Conservation (phyloP, 352 stramenopile genomes). For the Phytophthora pistaciae region DNA sequence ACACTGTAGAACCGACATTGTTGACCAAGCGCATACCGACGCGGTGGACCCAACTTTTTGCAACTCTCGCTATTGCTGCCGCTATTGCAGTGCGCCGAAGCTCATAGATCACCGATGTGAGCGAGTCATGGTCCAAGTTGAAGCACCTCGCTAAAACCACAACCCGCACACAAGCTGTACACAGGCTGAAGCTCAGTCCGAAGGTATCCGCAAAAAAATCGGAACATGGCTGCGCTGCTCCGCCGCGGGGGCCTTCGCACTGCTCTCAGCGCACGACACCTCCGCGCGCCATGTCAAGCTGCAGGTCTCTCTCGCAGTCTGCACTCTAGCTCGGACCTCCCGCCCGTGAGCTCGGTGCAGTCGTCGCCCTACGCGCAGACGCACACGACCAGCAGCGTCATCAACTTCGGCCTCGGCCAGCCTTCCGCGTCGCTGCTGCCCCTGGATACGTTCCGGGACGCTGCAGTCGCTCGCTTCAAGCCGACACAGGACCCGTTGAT, state of each 20-base stretch:
- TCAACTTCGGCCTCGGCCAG: slow-evolving; percentile 91
- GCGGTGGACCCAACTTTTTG: too few species aligned
- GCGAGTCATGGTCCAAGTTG: slow-evolving; percentile 3
- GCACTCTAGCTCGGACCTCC: slow-evolving; percentile 1
- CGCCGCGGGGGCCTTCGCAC: slow-evolving; percentile 1
- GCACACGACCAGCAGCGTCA: slow-evolving; percentile 61
- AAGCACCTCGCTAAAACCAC: background rate
- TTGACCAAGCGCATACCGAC: too few species aligned
- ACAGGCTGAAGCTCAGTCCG: slow-evolving; percentile 8
- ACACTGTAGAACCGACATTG: too few species aligned
- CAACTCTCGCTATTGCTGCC: background rate
- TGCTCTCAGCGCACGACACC: background rate
- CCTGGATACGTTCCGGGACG: slow-evolving; percentile 65
- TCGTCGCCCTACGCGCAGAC: slow-evolving; percentile 77
- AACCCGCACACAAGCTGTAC: slow-evolving; percentile 4
- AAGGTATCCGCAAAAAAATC: slow-evolving; percentile 9
- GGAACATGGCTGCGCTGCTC: slow-evolving; percentile 21
- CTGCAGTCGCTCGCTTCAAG: slow-evolving; percentile 57
- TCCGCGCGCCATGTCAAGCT: slow-evolving; percentile 10
- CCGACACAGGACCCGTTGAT: slow-evolving; percentile 59
- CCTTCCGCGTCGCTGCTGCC: slow-evolving; percentile 82
- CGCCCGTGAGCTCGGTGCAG: slow-evolving; percentile 49
- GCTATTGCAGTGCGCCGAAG: background rate
- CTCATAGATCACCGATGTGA: too few species aligned
- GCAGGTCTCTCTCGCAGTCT: slow-evolving; percentile 2